Conservation (phyloP, 1,139 yeast species). For the Pichia sp. region DNA sequence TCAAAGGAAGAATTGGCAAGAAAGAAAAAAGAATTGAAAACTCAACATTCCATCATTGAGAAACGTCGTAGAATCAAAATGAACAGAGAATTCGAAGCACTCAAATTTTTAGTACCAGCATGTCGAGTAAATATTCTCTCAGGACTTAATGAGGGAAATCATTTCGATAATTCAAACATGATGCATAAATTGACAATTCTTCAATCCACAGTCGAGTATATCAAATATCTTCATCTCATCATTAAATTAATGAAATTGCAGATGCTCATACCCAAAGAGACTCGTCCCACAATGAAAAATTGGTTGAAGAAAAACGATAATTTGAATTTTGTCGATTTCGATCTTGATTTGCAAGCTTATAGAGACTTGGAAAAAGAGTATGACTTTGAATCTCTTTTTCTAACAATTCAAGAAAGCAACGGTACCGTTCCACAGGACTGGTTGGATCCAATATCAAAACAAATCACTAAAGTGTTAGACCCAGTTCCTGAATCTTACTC, state of each 20-base stretch:
- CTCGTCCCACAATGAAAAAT: slow-evolving; percentile 17
- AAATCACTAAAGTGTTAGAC: slow-evolving; percentile 11
- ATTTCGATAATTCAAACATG: slow-evolving; percentile 24
- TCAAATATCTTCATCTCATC: slow-evolving; percentile 58
- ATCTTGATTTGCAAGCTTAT: slow-evolving; percentile 50
- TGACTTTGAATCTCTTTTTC: slow-evolving; percentile 36
- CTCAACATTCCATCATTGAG: slow-evolving; percentile 73
- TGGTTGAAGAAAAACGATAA: slow-evolving; percentile 31
- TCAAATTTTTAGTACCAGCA: slow-evolving; percentile 72
- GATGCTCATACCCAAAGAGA: slow-evolving; percentile 20
- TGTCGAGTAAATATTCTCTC: slow-evolving; percentile 44
- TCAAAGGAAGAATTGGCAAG: slow-evolving; percentile 49
- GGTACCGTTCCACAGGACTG: slow-evolving; percentile 18
- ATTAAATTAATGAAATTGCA: slow-evolving; percentile 36
- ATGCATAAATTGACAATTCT: slow-evolving; percentile 77
- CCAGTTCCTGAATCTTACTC: neutral
- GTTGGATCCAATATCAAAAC: slow-evolving; percentile 22
- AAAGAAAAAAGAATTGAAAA: slow-evolving; percentile 48
- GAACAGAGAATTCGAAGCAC: slow-evolving; percentile 77
- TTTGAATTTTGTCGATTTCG: slow-evolving; percentile 42
- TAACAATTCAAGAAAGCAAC: slow-evolving; percentile 25
- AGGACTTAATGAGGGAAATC: slow-evolving; percentile 23
- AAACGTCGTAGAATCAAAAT: slow-evolving; percentile 72
- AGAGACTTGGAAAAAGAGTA: slow-evolving; percentile 53
- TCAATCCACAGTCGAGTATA: slow-evolving; percentile 76